Evolutionary conservation across 768 basidiomycete species (phyloP).

Genomic region (Collybiopsis confluens): DNA sequence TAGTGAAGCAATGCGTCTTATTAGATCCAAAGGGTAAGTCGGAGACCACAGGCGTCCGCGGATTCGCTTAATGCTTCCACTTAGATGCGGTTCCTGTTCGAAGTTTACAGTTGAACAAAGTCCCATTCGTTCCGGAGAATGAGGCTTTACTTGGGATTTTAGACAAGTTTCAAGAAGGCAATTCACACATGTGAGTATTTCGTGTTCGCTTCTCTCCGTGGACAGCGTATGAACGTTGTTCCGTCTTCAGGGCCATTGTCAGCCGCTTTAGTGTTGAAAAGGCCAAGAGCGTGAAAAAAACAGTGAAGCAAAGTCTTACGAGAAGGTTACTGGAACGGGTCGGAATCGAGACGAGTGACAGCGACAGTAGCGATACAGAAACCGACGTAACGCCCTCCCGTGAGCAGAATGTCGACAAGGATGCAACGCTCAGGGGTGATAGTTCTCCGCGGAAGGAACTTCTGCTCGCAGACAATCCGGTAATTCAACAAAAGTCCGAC

Average conservation of each 20-base stretch:
- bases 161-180: slow-evolving; percentile 86
- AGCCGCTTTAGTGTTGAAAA: slow-evolving; percentile 70
- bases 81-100: slow-evolving; percentile 79
- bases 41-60: too few relatives aligned
- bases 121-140: slow-evolving; percentile 82
- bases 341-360: slow-evolving; percentile 45
- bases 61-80: neutral
- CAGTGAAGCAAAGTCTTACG: slow-evolving; percentile 75
- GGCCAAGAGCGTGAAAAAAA: slow-evolving; percentile 76
- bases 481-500: neutral
- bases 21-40: slow-evolving; percentile 75
- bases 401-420: neutral
- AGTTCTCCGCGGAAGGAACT: neutral
- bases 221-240: neutral
- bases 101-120: slow-evolving; percentile 80
- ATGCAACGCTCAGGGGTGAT: slow-evolving; percentile 19
- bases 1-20: slow-evolving; percentile 87
- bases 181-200: slow-evolving; percentile 64
- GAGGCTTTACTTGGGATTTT: slow-evolving; percentile 81
- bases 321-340: slow-evolving; percentile 74
- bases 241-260: slow-evolving; percentile 69
- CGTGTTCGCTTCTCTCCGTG: neutral
- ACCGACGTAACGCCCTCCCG: slow-evolving; percentile 1
- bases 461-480: too few relatives aligned
- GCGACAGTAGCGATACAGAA: slow-evolving; percentile 10